A percentile compares a stretch with the other conserved stretches of the same genome.
Conservation (phyloP, 306 rosid species). For the Cotoneaster glaucophyllus region DNA sequence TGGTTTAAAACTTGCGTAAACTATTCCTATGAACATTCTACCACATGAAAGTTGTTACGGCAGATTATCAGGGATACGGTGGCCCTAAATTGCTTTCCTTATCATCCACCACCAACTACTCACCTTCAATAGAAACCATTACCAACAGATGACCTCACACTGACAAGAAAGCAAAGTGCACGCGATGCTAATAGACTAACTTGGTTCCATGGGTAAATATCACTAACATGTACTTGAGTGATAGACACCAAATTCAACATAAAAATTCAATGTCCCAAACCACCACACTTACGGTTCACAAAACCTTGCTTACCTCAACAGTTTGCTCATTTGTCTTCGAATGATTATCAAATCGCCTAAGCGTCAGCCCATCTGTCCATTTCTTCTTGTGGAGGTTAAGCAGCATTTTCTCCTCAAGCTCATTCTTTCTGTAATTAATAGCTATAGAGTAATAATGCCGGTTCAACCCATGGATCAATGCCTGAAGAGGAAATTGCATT, state of each 20-base stretch:
- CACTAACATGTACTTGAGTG: too few species aligned
- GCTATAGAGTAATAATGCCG: constrained; percentile 94
- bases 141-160: not conserved
- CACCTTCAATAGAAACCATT: not conserved
- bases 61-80: not conserved
- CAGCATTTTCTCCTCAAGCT: constrained; percentile 90
- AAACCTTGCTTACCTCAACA: constrained; percentile 55
- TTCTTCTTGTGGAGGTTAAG: constrained; percentile 95
- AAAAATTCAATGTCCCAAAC: not conserved
- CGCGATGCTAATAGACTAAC: not conserved
- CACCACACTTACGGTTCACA: not conserved
- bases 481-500: constrained; percentile 40
- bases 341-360: constrained; percentile 69
- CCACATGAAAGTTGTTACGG: not conserved
- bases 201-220: not conserved
- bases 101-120: not conserved
- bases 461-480: constrained; percentile 89
- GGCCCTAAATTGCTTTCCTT: not conserved
- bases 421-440: constrained; percentile 89
- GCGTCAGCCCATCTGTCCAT: constrained; percentile 93
- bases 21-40: not conserved
- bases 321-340: constrained; percentile 94
- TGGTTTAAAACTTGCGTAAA: not conserved
- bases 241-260: not conserved
- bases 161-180: not conserved